Base-by-base conservation (phyloP, 2,329 filamentous ascomycete genomes). In the Fusarium haematococcum region DNA sequence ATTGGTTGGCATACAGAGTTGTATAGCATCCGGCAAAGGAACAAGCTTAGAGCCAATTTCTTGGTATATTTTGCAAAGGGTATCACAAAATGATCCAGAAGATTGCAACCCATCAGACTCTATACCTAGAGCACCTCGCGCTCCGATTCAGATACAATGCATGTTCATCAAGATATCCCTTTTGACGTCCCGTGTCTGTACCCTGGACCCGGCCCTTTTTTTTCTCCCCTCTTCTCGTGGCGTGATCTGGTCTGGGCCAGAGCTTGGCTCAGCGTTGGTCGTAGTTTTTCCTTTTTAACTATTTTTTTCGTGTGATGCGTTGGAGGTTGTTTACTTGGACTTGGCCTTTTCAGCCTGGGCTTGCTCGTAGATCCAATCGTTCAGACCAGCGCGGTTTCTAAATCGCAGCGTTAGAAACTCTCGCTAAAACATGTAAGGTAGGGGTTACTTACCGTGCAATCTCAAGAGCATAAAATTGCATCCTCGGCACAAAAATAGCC, bases 321-420 rank as follows among this genome's bases (percentile, higher is more conserved):
- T 6, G 43, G 23, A 8, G 6, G 27, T 20, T 23, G 18, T 59
- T 78, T 78, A 78, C 70, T 78, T 79, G 64, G 74, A 72, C 65
- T 77, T 75, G 48, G 75, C 65, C 82, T 89, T 89, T 77, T 89
- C 86, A 65, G 88, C 87, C 79, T 96, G 91, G 1, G 92, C 90
- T 82, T 94, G 89, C 85, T 98, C 95, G 83, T 96, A 97, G 73
- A 99, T 91, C 97, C 97, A 99, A 84, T 99, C 97, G 80, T 99
- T 99, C 68, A 98, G 85, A 32, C 96, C 96, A 63, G 90, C 90
- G 70, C 92, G 92, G 85, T 99, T 99, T 88, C 94, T 91, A 75
- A 92, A 7, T 6, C 0, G 94, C 8, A 11, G 2, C 18, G 54
- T 78, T 35, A 78, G 69, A 64, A 61, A 75, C 1, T 20, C 20